Evolutionary conservation across 345 rosid species (phyloP).

Genomic region (Eucalyptus brandiana): DNA sequence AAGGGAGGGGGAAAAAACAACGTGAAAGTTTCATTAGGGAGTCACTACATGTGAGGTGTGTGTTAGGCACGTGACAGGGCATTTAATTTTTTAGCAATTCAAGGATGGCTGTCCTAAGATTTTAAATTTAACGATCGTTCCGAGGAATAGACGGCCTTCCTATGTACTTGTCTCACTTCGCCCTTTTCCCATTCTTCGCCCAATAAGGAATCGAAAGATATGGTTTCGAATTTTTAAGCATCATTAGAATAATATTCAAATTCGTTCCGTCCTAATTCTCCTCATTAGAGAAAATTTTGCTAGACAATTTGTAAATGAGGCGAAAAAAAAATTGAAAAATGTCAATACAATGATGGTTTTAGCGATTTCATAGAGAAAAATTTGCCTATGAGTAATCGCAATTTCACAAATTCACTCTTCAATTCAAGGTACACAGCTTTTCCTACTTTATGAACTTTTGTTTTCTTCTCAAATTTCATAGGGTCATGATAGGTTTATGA

Average conservation of each 20-base stretch:
- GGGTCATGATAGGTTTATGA: background rate
- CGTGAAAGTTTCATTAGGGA: background rate
- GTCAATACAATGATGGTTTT: background rate
- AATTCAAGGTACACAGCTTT: background rate
- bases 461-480: background rate
- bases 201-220: background rate
- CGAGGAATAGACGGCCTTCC: background rate
- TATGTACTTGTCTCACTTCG: background rate
- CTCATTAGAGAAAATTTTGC: background rate
- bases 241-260: background rate
- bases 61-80: background rate
- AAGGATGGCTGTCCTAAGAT: background rate
- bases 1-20: background rate
- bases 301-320: background rate
- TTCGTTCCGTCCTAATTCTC: background rate
- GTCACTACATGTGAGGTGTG: background rate
- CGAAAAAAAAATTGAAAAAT: background rate
- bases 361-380: background rate
- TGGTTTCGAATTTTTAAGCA: background rate
- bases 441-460: background rate
- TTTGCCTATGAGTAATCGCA: rapidly evolving
- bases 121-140: background rate
- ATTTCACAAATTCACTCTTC: background rate
- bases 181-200: background rate
- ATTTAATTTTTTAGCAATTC: background rate